These are phyloP conservation scores for Aspergillus sp. DNA, from an alignment of 2,329 filamentous ascomycete species.

Conservation along the genomic window DNA sequence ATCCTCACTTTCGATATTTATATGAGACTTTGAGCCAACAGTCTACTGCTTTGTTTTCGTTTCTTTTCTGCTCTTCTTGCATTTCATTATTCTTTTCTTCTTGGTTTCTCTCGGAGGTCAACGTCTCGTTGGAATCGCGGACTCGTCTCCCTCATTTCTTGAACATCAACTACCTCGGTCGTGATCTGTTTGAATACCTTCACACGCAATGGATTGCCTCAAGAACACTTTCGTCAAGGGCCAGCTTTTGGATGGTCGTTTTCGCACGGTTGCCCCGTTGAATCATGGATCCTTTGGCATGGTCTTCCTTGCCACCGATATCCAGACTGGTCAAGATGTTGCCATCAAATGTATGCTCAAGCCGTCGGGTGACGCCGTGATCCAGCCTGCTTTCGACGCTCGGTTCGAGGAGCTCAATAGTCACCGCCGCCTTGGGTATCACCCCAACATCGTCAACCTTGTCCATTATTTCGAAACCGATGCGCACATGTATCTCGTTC, in stretches of 20 bases:
- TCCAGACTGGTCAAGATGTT: constrained; percentile 72
- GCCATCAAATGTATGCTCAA: constrained; percentile 98
- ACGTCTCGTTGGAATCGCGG: constrained; percentile 21
- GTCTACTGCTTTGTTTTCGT: constrained; percentile 17
- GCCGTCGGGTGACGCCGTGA: constrained; percentile 61
- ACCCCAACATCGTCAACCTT: constrained; percentile 92
- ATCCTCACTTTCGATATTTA: constrained; percentile 26
- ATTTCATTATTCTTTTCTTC: constrained; percentile 26
- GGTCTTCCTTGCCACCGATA: constrained; percentile 90
- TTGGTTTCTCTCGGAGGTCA: constrained; percentile 22
- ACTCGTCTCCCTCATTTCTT: constrained; percentile 21
- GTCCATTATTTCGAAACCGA: constrained; percentile 89
- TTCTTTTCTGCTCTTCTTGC: constrained; percentile 18
- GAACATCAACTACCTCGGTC: constrained; percentile 10
- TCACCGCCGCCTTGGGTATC: constrained; percentile 74
- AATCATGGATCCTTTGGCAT: constrained; percentile 99
- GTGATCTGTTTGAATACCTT: constrained; percentile 19
- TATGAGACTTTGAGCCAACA: constrained; percentile 28
- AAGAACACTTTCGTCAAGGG: constrained; percentile 37
- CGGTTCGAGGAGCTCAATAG: constrained; percentile 62
- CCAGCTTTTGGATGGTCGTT: constrained; percentile 63
- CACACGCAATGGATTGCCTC: constrained; percentile 33
- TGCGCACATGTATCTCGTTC: constrained; percentile 83
- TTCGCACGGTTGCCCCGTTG: constrained; percentile 86
- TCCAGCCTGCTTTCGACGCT: constrained; percentile 73